Evolutionary conservation across 2,329 filamentous ascomycete species (phyloP), one percentile per base, ranked within the genome.

Genomic region (Ascocoryne sarcoides): DNA sequence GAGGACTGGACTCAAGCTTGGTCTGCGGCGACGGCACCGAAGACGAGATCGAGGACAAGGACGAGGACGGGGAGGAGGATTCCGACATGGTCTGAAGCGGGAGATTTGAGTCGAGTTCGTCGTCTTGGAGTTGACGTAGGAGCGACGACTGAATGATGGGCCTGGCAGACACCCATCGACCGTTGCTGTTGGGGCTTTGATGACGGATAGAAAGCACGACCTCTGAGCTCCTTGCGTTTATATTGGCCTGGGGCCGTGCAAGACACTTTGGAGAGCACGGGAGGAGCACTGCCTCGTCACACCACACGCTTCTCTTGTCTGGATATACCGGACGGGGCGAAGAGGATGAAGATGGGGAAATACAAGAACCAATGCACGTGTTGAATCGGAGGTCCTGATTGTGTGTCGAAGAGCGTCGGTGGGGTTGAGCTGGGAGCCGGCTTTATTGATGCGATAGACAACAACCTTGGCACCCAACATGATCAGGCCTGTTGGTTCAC

Each of bases 1-100:
- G 48, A 17, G 51, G 44, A 28, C 39, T 47, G 34, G 49, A 31
- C 32, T 41, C 39, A 31, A 47, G 47, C 33, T 29, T 39, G 18
- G 14, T 23, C 14, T 9, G 37, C 16, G 32, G 34, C 14, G 39
- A 37, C 33, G 41, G 39, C 31, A 39, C 26, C 30, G 40, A 33
- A 32, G n/a, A 3, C n/a, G 40, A 44, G 21, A 37, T 43, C 10
- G n/a, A n/a, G n/a, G n/a, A n/a, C n/a, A n/a, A n/a, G n/a, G 31
- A 35, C 10, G 32, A 32, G 35, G 42, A 23, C 30, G 19, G 14
- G 9, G 43, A 31, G 10, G 46, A 45, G 7, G 26, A 28, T n/a
- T 40, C 37, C 23, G 45, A 41, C 33, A 37, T 42, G 20, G 36
- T 41, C 42, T 36, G 21, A 23, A 15, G 39, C n/a, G 40, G 19